phyloP scores from a whole-genome alignment of 225 moss, liverwort and hornwort genomes.

The Bryum argenteum region DNA sequence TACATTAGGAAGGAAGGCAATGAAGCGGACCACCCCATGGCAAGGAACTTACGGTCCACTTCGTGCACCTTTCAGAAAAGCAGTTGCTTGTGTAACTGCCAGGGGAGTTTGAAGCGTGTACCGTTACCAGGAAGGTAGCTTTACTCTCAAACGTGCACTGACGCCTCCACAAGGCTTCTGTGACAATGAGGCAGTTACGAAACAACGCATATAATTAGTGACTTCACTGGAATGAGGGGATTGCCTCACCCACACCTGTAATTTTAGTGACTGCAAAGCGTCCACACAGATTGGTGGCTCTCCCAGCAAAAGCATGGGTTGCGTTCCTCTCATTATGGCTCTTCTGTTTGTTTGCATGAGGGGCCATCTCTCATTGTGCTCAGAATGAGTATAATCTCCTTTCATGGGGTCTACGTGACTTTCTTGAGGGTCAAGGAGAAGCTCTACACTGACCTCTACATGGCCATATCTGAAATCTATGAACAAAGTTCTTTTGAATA shows the following conservation, averaged over 20 bases:
- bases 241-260: constrained; percentile 14
- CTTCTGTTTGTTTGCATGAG: neutral
- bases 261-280: constrained; percentile 23
- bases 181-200: constrained; percentile 25
- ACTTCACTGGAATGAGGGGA: constrained; percentile 6
- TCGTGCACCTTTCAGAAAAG: neutral
- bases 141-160: constrained; percentile 10
- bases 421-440: too few relatives aligned
- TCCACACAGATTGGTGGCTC: constrained; percentile 19
- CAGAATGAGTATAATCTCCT: too few relatives aligned
- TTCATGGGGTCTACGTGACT: too few relatives aligned
- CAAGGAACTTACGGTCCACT: constrained; percentile 6
- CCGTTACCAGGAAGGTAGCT: constrained; percentile 25
- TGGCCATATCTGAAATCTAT: too few relatives aligned
- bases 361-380: too few relatives aligned
- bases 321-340: neutral
- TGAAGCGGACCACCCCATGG: constrained; percentile 30
- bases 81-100: constrained; percentile 24
- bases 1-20: constrained; percentile 22
- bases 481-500: too few relatives aligned
- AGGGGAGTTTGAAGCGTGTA: neutral
- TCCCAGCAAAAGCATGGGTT: neutral
- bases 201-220: constrained; percentile 1
- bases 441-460: too few relatives aligned
- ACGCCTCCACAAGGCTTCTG: constrained; percentile 12